phyloP scores from a whole-genome alignment of 257 asterid genomes.

The Rubia yunnanensis region DNA sequence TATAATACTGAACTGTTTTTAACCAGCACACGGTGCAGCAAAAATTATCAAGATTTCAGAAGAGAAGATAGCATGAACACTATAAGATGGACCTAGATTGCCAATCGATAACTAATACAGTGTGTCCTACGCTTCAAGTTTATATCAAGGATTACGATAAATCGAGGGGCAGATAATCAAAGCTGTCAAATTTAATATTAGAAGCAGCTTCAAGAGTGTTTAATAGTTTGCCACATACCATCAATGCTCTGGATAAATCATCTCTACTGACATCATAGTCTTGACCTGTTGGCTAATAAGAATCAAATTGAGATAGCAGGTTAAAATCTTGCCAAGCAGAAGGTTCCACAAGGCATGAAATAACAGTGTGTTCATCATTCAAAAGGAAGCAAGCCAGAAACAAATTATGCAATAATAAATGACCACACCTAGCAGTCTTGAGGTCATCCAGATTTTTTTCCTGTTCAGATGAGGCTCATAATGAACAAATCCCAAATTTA shows the following conservation, averaged over 20 bases:
- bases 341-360: not conserved
- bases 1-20: not conserved
- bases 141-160: slow-evolving; percentile 4
- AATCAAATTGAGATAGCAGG: slow-evolving; percentile 22
- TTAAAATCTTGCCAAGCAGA: slow-evolving; percentile 1
- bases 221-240: slow-evolving; percentile 46
- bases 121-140: not conserved
- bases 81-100: not conserved
- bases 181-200: not conserved
- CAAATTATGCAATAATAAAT: not conserved
- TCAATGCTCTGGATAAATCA: slow-evolving; percentile 76
- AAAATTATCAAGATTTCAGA: not conserved
- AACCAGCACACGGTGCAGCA: not conserved
- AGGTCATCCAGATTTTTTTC: not conserved
- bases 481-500: not conserved
- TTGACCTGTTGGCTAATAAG: slow-evolving; percentile 54
- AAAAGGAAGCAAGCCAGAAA: not conserved
- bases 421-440: not conserved
- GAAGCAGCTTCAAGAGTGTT: slow-evolving; percentile 2
- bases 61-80: not conserved
- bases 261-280: slow-evolving; percentile 57
- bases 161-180: slow-evolving; percentile 6
- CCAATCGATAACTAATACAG: not conserved
- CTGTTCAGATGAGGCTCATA: not conserved
- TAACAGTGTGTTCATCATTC: not conserved